Base-by-base conservation (phyloP, 202 grass and related monocot species). In the Sporobolus alterniflorus region DNA sequence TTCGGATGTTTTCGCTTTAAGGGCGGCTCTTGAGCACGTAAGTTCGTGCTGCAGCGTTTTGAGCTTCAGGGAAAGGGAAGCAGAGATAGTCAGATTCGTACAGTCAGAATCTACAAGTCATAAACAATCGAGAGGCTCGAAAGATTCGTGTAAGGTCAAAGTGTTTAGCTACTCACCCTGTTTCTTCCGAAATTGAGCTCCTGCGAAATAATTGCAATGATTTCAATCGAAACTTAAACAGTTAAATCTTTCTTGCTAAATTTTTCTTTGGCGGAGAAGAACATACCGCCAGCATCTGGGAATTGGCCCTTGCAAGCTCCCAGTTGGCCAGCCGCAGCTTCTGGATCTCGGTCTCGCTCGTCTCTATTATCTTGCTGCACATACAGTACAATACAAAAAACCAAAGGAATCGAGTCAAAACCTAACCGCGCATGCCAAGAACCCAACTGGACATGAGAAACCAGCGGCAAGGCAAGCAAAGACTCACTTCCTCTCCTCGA, bases 11-110 rank as follows among this genome's bases (percentile, higher is more conserved):
- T 87, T 90, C 16, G 10, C 42, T 87, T 67, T 78, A 55, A 90
- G 73, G 43, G 46, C 30, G 25, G 87, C 81, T 81, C 71, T 89
- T 7, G 87, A 81, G 80, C 84, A 87, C 9, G 51, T 61, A 24
- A 92, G 84, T 16, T 90, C 84, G 8, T 92, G 91, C 29, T 87
- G 87, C 77, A 90, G 30, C 21, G 22, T 48, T 87, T 90, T 90
- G 22, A 90, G 67, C 90, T 90, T 62, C 66, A 90, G 20, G 8
- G 15, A 54, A 36, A 57, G 47, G 30, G 5, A 72, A 67, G 31
- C 1, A 43, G 18, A 2, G 24, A 12, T 24, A 46, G 64, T 87
- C 69, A 87, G 84, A 74, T 79, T 50, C 26, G 9, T 28, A 39
- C 8, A 39, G 8, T 0, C 10, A 48, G 20, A 26, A 30, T 29